Conservation (phyloP, 2,329 filamentous ascomycete species). For the Alternaria sp. region DNA sequence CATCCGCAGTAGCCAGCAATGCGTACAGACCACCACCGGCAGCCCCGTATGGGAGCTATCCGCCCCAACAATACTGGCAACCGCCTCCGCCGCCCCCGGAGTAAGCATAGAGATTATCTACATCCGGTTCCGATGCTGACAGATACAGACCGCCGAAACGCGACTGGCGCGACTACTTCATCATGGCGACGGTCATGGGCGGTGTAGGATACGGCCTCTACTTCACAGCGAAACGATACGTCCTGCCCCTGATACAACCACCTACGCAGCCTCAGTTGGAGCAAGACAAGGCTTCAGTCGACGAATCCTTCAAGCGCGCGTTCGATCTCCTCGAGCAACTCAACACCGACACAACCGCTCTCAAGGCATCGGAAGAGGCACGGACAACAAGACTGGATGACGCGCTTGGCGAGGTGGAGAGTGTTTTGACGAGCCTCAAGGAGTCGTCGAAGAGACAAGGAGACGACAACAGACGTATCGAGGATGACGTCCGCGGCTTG, state of each 20-base stretch:
- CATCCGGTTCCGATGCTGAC: slow-evolving; percentile 20
- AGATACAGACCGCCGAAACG: slow-evolving; percentile 66
- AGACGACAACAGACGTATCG: slow-evolving; percentile 83
- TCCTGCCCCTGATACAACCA: slow-evolving; percentile 87
- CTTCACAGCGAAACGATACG: slow-evolving; percentile 84
- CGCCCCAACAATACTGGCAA: slow-evolving; percentile 59
- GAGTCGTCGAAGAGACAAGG: slow-evolving; percentile 80
- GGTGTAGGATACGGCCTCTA: slow-evolving; percentile 90
- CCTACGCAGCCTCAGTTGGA: slow-evolving; percentile 93
- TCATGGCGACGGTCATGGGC: slow-evolving; percentile 95
- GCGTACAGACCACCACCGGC: slow-evolving; percentile 56
- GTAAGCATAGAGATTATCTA: slow-evolving; percentile 40
- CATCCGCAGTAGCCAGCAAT: slow-evolving; percentile 49
- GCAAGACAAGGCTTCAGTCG: slow-evolving; percentile 90
- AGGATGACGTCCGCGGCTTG: slow-evolving; percentile 82
- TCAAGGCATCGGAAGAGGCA: slow-evolving; percentile 86
- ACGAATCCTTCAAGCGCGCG: slow-evolving; percentile 90
- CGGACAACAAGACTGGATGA: slow-evolving; percentile 83
- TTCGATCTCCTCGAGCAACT: slow-evolving; percentile 93
- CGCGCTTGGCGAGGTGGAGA: slow-evolving; percentile 83
- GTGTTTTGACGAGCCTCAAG: slow-evolving; percentile 81
- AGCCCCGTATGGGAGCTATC: slow-evolving; percentile 59
- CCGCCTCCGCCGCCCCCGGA: slow-evolving; percentile 62
- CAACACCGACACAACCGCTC: slow-evolving; percentile 82
- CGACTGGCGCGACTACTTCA: slow-evolving; percentile 99